Evolutionary conservation across 2,329 filamentous ascomycete genomes (phyloP).

Genomic region (Macroventuria anomochaeta): DNA sequence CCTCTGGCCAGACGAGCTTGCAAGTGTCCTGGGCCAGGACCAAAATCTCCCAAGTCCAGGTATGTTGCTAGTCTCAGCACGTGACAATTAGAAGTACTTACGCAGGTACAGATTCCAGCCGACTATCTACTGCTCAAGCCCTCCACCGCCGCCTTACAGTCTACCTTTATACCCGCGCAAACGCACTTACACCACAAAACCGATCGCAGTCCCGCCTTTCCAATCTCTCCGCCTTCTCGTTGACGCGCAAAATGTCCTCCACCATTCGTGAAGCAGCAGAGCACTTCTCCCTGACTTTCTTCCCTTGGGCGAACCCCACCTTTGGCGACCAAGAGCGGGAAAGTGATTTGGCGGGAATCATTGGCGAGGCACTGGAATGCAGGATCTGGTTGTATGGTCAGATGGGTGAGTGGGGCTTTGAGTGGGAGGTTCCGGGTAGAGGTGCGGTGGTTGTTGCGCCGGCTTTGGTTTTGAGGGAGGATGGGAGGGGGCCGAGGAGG

Average conservation of each 20-base stretch:
- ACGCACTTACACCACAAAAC: constrained; percentile 8
- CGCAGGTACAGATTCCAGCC: constrained; percentile 10
- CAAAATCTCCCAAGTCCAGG: too few relatives aligned
- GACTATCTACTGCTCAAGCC: constrained; percentile 24
- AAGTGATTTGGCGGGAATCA: constrained; percentile 34
- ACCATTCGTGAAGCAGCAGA: constrained; percentile 44
- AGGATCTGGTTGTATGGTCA: constrained; percentile 42
- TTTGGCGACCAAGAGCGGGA: constrained; percentile 38
- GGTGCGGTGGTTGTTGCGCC: constrained; percentile 35
- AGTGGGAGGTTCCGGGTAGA: constrained; percentile 35
- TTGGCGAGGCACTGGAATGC: constrained; percentile 34
- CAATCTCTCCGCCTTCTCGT: constrained; percentile 2
- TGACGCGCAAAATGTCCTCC: constrained; percentile 18
- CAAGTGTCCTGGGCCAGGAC: too few relatives aligned
- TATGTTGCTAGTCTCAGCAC: too few relatives aligned
- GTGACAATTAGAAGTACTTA: too few relatives aligned
- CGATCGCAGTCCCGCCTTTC: constrained; percentile 4
- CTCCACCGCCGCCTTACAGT: constrained; percentile 39
- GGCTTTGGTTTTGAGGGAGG: constrained; percentile 22
- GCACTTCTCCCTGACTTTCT: constrained; percentile 44
- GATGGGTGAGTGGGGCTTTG: constrained; percentile 31
- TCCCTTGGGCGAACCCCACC: constrained; percentile 43
- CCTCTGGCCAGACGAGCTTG: constrained; percentile 36
- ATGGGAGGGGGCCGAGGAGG: constrained; percentile 7
- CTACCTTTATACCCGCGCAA: constrained; percentile 28